Percentiles rank a stretch among this genome's conserved stretches.
These are phyloP conservation scores for Macrolepiota fuliginosa DNA, from an alignment of 768 basidiomycete species.

Conservation along the genomic window DNA sequence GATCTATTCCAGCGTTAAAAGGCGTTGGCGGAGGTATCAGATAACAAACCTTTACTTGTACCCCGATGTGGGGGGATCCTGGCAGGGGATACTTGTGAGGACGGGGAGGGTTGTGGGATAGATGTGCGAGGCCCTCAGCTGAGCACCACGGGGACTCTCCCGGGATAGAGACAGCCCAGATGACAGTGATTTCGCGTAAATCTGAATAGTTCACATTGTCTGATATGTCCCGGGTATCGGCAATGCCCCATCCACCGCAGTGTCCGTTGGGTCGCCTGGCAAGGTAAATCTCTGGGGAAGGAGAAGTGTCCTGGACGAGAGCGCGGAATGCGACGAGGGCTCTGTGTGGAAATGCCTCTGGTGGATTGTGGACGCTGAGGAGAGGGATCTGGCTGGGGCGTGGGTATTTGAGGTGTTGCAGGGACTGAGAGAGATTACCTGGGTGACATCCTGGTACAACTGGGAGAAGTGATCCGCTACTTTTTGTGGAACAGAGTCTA, in stretches of 20 bases:
- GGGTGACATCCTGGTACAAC: conserved; percentile 42
- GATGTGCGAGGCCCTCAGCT: no score
- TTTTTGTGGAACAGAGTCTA: conserved; percentile 35
- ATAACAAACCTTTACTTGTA: conserved; percentile 61
- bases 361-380: conserved; percentile 46
- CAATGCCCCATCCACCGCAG: conserved; percentile 78
- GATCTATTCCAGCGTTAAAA: conserved; percentile 36
- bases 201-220: conserved; percentile 39
- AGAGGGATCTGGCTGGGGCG: conserved; percentile 49
- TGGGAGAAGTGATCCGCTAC: conserved; percentile 47
- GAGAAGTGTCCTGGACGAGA: conserved; percentile 83
- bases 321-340: conserved; percentile 69
- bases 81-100: conserved; percentile 69
- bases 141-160: conserved; percentile 60
- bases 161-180: conserved; percentile 79
- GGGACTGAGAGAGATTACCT: conserved; percentile 26
- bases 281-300: conserved; percentile 72
- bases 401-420: not conserved
- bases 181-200: conserved; percentile 57
- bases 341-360: conserved; percentile 46
- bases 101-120: conserved; percentile 16
- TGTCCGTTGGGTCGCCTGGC: conserved; percentile 36
- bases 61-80: conserved; percentile 55
- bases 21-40: not conserved
- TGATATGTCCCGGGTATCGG: conserved; percentile 28